Evolutionary conservation across 1,284 basidiomycete species (phyloP).

Genomic region (Moesziomyces sp.): DNA sequence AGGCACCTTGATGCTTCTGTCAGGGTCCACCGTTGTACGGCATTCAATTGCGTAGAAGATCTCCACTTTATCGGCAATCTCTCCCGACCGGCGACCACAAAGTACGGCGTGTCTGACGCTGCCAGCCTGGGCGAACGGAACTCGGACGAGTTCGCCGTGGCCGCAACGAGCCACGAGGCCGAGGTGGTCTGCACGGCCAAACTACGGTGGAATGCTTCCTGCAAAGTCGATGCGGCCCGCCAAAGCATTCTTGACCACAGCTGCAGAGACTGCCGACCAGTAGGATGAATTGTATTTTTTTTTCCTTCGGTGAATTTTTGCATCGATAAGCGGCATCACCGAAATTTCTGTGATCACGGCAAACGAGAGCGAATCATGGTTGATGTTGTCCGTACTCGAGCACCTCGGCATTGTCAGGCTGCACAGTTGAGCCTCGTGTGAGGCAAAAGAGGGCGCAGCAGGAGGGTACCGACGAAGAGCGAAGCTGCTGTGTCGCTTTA

Average conservation of each 20-base stretch:
- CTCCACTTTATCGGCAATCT: not conserved
- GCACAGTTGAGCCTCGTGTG: not conserved
- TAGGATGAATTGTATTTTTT: not conserved
- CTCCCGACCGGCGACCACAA: not conserved
- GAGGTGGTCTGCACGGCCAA: not conserved
- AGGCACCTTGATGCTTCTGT: too few species aligned
- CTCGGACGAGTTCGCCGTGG: not conserved
- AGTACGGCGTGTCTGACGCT: not conserved
- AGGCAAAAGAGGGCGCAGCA: not conserved
- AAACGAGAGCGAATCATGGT: not conserved
- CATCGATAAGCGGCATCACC: not conserved
- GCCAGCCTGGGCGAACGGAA: not conserved
- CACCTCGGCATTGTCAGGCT: not conserved
- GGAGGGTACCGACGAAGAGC: not conserved
- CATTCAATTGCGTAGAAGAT: not conserved
- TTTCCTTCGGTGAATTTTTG: not conserved
- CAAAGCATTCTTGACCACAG: not conserved
- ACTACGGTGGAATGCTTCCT: slow-evolving; percentile 2
- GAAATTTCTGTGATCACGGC: not conserved
- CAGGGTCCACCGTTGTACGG: too few species aligned
- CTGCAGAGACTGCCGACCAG: not conserved
- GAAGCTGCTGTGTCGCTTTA: not conserved
- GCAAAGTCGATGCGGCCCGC: not conserved
- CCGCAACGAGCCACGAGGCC: not conserved
- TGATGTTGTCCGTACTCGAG: not conserved